Base-by-base conservation (phyloP, 2,329 filamentous ascomycete species). In the Tolypocladium tropicale region DNA sequence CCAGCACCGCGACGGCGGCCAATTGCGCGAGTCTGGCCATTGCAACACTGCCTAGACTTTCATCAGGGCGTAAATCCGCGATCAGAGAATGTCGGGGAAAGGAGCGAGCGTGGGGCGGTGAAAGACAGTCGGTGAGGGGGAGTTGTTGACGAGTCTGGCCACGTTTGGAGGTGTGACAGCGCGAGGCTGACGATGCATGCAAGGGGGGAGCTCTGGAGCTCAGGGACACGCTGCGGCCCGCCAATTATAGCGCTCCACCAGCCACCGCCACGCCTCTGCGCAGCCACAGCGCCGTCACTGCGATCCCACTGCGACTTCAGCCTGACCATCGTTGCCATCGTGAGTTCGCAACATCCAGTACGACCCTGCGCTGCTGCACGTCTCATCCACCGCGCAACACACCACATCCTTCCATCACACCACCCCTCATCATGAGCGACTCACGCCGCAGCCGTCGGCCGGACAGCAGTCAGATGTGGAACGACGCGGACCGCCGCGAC, bases 401-500 rank as follows among this genome's bases (percentile, higher is more conserved):
- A 34, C n/a, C n/a, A 14, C 30, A 34, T 48, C 37, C 21, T 18
- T 25, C 34, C 21, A 16, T 53, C 18, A 10, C 39, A 39, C 21
- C 3, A 0, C 0, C 11, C 34, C 39, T 32, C 43, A 11, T 30
- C 21, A 73, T 73, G 67, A 64, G 61, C 52, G 71, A 73, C 58
- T 58, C 66, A 18, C 66, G 70, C 52, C 66, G 70, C 51, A 59
- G 60, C 30, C 66, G 69, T 53, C 68, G 71, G 50, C 67, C 68
- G 28, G 83, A 86, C 62, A 82, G 78, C 68, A 78, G 78, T 53
- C 75, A 80, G 54, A 83, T 82, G 77, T 83, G 82, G 80, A 83
- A 87, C 59, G 77, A 80, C 46, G 71, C 75, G 12, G 74, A 77
- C 55, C 71, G 74, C 21, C 70, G 70, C 54, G 66, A 67, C 52